phyloP scores from a whole-genome alignment of 495 filamentous ascomycete species.

The Barbatosphaeria neglecta region DNA sequence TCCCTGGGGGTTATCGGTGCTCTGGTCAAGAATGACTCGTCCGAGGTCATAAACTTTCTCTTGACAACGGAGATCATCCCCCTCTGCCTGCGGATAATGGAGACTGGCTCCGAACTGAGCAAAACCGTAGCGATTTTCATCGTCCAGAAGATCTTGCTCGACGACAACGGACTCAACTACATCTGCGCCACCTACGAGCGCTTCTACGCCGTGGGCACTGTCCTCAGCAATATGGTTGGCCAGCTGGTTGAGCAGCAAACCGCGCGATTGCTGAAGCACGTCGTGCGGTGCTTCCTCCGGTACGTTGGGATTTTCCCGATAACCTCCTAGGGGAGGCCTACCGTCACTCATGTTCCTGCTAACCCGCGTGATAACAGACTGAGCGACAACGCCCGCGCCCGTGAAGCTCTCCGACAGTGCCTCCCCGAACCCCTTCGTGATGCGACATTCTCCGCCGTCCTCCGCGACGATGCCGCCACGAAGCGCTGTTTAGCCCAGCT shows the following conservation, averaged over 20 bases:
- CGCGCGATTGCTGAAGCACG: constrained; percentile 89
- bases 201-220: constrained; percentile 98
- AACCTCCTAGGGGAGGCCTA: no score
- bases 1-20: constrained; percentile 98
- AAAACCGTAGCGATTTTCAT: constrained; percentile 99
- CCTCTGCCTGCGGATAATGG: constrained; percentile 96
- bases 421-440: constrained; percentile 94
- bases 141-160: constrained; percentile 97
- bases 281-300: constrained; percentile 94
- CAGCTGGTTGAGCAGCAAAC: constrained; percentile 97
- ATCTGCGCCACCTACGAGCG: constrained; percentile 98
- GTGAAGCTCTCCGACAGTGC: constrained; percentile 91
- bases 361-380: no score
- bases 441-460: constrained; percentile 89
- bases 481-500: constrained; percentile 96
- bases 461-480: constrained; percentile 93
- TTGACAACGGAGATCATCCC: constrained; percentile 98
- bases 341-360: no score
- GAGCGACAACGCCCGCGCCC: constrained; percentile 90
- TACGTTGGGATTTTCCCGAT: constrained; percentile 42
- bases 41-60: constrained; percentile 97
- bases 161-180: constrained; percentile 94
- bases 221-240: constrained; percentile 96
- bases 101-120: constrained; percentile 95
- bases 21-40: constrained; percentile 96